Conservation (phyloP, 768 basidiomycete species). For the Hortiboletus campestris region DNA sequence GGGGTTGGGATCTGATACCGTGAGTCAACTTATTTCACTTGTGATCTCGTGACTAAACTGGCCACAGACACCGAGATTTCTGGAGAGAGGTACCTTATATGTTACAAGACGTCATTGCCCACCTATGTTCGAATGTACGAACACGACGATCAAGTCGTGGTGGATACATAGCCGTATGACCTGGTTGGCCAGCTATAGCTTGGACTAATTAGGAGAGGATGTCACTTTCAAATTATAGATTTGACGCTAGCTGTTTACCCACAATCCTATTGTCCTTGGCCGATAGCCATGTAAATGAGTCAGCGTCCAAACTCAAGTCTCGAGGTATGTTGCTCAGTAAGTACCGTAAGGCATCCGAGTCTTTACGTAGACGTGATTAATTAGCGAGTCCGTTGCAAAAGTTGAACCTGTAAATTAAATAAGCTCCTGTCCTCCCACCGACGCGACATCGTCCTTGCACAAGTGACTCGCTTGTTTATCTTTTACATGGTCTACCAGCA, state of each 20-base stretch:
- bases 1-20: slow-evolving; percentile 82
- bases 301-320: neutral
- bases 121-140: slow-evolving; percentile 71
- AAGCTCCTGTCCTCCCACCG: slow-evolving; percentile 22
- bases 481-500: slow-evolving; percentile 15
- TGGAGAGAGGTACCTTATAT: slow-evolving; percentile 90
- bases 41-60: slow-evolving; percentile 4
- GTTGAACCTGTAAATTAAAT: slow-evolving; percentile 23
- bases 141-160: slow-evolving; percentile 65
- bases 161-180: slow-evolving; percentile 74
- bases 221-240: slow-evolving; percentile 4
- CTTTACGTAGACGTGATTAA: slow-evolving; percentile 16
- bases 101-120: slow-evolving; percentile 72
- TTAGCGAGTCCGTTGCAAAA: slow-evolving; percentile 5
- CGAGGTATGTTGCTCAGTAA: neutral
- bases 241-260: slow-evolving; percentile 8
- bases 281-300: neutral
- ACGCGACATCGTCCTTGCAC: neutral
- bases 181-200: neutral
- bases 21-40: slow-evolving; percentile 40
- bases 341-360: neutral
- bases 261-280: neutral
- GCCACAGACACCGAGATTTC: slow-evolving; percentile 76
- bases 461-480: neutral
- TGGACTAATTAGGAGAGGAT: slow-evolving; percentile 1